Conservation (phyloP, 345 rosid species). For the Diplotaxis tenuifolia region DNA sequence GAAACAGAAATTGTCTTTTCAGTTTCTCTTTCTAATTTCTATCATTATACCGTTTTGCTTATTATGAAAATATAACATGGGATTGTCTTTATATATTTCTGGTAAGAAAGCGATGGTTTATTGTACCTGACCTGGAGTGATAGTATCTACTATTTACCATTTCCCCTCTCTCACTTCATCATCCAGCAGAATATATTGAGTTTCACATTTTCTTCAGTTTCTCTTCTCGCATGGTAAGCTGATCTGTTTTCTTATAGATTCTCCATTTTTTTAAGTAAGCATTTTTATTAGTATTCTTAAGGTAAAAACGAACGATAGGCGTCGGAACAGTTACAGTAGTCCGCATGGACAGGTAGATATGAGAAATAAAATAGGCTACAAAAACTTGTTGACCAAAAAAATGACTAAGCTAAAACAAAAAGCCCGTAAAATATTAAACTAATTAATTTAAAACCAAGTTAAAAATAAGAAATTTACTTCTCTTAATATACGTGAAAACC, state of each 20-base stretch:
- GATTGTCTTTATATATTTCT: constrained; percentile 3
- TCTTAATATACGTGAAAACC: background rate
- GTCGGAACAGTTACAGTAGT: no score
- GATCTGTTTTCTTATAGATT: background rate
- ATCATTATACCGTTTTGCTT: background rate
- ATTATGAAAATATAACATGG: background rate
- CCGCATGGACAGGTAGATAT: no score
- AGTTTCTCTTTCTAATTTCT: background rate
- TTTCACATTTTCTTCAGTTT: constrained; percentile 2
- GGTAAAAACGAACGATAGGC: no score
- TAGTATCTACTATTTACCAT: background rate
- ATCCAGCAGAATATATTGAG: background rate
- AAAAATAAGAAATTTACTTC: background rate
- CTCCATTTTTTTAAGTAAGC: no score
- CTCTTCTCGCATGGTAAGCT: constrained; percentile 19
- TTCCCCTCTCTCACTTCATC: background rate
- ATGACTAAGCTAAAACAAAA: no score
- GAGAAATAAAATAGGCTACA: no score
- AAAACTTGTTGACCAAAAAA: no score
- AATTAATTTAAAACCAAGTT: background rate
- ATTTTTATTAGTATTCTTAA: no score
- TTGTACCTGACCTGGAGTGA: background rate
- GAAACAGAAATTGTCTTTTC: background rate
- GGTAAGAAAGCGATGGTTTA: constrained; percentile 23
- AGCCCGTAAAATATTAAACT: background rate